Evolutionary conservation across 129 eudicot species (phyloP).

Genomic region (Pulicaria dysenterica): DNA sequence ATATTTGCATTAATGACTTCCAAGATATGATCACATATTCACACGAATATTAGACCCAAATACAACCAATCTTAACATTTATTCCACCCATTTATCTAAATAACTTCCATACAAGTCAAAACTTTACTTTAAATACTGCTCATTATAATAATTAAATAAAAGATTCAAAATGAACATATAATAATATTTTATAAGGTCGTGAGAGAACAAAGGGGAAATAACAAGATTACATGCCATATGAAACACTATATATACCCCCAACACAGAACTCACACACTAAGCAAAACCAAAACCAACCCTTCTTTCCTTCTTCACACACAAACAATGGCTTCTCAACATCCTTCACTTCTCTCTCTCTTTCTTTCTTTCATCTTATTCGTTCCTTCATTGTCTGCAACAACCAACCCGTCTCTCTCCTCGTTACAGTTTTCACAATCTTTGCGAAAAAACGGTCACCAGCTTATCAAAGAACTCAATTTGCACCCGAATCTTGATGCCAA

Average conservation of each 20-base stretch:
- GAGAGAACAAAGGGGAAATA: constrained; percentile 26
- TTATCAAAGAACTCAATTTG: constrained; percentile 63
- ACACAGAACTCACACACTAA: constrained; percentile 31
- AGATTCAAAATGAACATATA: constrained; percentile 12
- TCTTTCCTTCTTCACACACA: constrained; percentile 35
- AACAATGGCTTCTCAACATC: constrained; percentile 37
- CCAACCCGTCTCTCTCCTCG: constrained; percentile 23
- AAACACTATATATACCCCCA: constrained; percentile 40
- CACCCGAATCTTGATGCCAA: constrained; percentile 64
- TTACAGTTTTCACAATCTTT: constrained; percentile 26
- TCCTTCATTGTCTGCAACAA: constrained; percentile 24
- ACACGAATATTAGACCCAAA: not conserved
- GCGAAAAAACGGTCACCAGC: constrained; percentile 41
- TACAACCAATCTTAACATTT: not conserved
- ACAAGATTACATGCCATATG: constrained; percentile 28
- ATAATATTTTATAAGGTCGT: constrained; percentile 19
- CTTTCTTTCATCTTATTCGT: constrained; percentile 32
- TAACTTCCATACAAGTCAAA: constrained; percentile 19
- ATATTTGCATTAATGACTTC: not conserved
- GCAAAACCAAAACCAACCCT: constrained; percentile 33
- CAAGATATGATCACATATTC: not conserved
- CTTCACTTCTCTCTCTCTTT: constrained; percentile 24
- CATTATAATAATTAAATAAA: constrained; percentile 21
- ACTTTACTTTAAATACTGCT: constrained; percentile 1
- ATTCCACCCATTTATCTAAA: not conserved